Evolutionary conservation across 2,329 filamentous ascomycete species (phyloP), one percentile per base, ranked within the genome.

Genomic region (Phyllosticta citribraziliensis): DNA sequence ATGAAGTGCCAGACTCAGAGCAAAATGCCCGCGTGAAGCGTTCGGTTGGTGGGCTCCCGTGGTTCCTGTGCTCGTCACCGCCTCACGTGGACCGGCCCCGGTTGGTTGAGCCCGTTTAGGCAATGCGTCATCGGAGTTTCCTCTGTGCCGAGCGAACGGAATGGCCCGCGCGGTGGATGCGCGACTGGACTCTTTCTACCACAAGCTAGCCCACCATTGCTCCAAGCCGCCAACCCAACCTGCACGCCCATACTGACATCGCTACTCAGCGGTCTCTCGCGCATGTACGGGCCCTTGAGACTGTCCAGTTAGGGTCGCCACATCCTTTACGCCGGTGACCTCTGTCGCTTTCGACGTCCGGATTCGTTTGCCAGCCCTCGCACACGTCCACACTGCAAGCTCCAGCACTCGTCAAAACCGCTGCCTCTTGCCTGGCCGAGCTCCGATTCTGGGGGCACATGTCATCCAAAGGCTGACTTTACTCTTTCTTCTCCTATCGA

Each of bases 101-200:
- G 22, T 22, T 22, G 14, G 12, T 47, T 47, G n/a, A n/a, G 17
- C 40, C 40, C 17, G 40, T 47, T 47, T 47, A 47, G 40, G 40
- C 40, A 47, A 47, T 47, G 40, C 57, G 51, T 50, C 51, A 55
- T 60, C 59, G 60, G 60, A 62, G 55, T 55, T 62, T 62, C 60
- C 60, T 62, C 60, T 60, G 58, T 53, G 54, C 58, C 58, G 58
- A 60, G 30, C 19, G 30, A 52, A 47, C 52, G 55, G 54, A 27
- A 20, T 55, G 30, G 55, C 24, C 59, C 55, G 59, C 59, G 55
- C 54, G 59, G 54, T 53, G 54, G 59, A 58, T 62, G 60, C 60
- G 56, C 55, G 60, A 58, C 22, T 22, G 22, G 22, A 22, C 55
- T 62, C 60, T 62, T 62, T 57, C 52, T 51, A 27, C 54, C 24